Evolutionary conservation across 495 filamentous ascomycete genomes (phyloP).

Genomic region (Aspergillus conjunctus): DNA sequence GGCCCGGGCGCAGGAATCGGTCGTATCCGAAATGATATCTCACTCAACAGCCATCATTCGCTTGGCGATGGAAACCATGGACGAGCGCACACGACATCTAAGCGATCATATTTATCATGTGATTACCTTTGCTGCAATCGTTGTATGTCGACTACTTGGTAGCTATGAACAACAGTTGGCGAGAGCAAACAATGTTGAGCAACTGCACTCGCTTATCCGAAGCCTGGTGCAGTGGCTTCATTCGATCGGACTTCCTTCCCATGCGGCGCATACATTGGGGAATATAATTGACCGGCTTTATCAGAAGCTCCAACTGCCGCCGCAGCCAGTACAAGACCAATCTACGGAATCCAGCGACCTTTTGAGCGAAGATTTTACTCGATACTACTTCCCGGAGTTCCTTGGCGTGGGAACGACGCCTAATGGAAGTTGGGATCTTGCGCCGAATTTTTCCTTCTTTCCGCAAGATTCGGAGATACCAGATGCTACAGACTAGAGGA

Average conservation of each 20-base stretch:
- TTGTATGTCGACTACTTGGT: slow-evolving; percentile 42
- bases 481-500: slow-evolving; percentile 3
- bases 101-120: slow-evolving; percentile 55
- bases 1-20: slow-evolving; percentile 37
- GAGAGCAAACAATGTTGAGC: slow-evolving; percentile 28
- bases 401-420: slow-evolving; percentile 30
- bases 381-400: slow-evolving; percentile 34
- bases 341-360: neutral
- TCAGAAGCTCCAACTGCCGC: neutral
- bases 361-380: slow-evolving; percentile 9
- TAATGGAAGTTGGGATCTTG: slow-evolving; percentile 33
- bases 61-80: slow-evolving; percentile 50
- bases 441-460: slow-evolving; percentile 31
- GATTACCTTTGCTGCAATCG: slow-evolving; percentile 49
- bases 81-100: slow-evolving; percentile 47
- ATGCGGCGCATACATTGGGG: slow-evolving; percentile 47
- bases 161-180: slow-evolving; percentile 39
- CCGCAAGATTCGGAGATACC: slow-evolving; percentile 19
- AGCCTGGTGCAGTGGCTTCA: slow-evolving; percentile 45
- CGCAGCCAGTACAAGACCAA: neutral
- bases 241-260: slow-evolving; percentile 46
- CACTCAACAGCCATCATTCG: slow-evolving; percentile 44
- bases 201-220: slow-evolving; percentile 37
- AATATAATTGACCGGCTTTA: slow-evolving; percentile 33
- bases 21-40: slow-evolving; percentile 46